Base-by-base conservation (phyloP, 2,329 filamentous ascomycete species). In the Fusarium sp. region DNA sequence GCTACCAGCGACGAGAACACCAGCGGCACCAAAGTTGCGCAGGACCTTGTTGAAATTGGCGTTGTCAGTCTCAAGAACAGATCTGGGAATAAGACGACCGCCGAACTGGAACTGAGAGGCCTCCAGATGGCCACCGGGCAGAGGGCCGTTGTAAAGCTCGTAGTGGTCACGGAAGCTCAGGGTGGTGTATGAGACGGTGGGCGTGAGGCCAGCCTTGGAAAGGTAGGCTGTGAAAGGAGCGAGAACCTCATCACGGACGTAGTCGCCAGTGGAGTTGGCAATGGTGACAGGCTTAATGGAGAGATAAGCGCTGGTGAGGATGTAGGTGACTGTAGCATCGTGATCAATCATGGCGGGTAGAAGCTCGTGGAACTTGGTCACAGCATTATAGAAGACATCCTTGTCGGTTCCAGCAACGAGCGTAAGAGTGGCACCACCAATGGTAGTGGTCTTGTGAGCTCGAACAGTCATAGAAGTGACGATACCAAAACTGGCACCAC, bases 401-500 rank as follows among this genome's bases (percentile, higher is more conserved):
- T 62, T 32, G 22, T 62, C 52, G 14, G 32, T 26, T 3, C 60
- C 52, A 39, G 60, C 60, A 30, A 60, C 12, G 13, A 63, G 54
- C 2, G 54, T 60, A n/a, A 63, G 54, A 28, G 42, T 63, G 5
- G 54, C 54, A 32, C 60, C 60, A 32, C 60, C 60, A 5, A 63
- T 39, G 14, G 54, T 60, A 28, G 54, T 60, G 12, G 60, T 60
- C 54, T 60, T 47, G 30, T 89, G 83, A 1, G 85, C 84, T 71
- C 87, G 88, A 44, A 86, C 82, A 0, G 88, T 90, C 78, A 90
- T 82, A 6, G 86, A 88, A 28, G 85, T 77, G 5, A 91, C 87
- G 5, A 91, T 83, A 8, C 84, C 89, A 72, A 87, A 92, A n/a
- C 84, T 90, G 22, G 89, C 88, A 9, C 85, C 87, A 3, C 90